A percentile compares a stretch with the other conserved stretches of the same genome.
These are phyloP conservation scores for Protoeuglena noctilucae DNA, from an alignment of 139 green algal genomes.

Conservation along the genomic window DNA sequence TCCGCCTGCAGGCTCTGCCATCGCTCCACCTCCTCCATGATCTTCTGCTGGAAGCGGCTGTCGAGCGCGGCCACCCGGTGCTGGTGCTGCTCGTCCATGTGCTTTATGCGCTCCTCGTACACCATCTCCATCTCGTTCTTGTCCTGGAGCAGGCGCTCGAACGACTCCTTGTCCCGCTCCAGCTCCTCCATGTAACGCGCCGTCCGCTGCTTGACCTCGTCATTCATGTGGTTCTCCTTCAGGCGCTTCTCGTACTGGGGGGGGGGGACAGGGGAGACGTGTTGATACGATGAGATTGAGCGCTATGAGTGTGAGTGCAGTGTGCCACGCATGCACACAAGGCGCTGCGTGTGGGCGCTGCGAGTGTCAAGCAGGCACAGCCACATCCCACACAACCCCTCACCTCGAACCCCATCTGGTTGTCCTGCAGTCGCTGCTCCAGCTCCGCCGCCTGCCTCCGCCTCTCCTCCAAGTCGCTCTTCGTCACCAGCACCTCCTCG, in stretches of 20 bases:
- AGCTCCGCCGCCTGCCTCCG: conserved; percentile 55
- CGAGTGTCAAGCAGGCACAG: no score
- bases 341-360: no score
- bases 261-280: background rate
- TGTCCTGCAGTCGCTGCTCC: conserved; percentile 41
- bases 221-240: conserved; percentile 68
- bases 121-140: conserved; percentile 65
- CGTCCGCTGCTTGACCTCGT: conserved; percentile 60
- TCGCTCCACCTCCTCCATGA: conserved; percentile 72
- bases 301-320: no score
- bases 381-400: no score
- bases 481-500: conserved; percentile 77
- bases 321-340: no score
- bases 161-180: conserved; percentile 50
- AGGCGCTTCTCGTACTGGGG: conserved; percentile 78
- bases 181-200: conserved; percentile 56
- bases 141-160: conserved; percentile 53
- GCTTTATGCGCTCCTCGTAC: conserved; percentile 59
- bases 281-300: background rate
- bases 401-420: background rate
- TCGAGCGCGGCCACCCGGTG: conserved; percentile 45
- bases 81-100: conserved; percentile 38
- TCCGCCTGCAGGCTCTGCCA: conserved; percentile 51
- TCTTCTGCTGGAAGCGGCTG: conserved; percentile 57
- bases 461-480: conserved; percentile 69